Conservation (phyloP, 768 basidiomycete genomes). For the Cystofilobasidium bisporidii region DNA sequence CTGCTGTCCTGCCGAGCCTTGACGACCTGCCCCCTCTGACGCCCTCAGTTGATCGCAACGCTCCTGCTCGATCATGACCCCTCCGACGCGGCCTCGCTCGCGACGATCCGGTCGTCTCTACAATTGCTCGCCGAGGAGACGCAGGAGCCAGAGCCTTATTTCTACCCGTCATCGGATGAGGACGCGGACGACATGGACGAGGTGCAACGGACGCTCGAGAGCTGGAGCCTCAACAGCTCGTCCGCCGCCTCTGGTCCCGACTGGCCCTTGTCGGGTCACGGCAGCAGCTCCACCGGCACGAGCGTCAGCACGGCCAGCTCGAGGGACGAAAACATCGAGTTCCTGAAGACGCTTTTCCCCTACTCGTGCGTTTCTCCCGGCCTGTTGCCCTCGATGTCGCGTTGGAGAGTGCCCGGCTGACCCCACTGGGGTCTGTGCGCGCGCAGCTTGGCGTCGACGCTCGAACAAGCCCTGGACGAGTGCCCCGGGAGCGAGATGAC, state of each 20-base stretch:
- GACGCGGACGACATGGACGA: background rate
- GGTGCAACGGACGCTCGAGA: conserved; percentile 6
- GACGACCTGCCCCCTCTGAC: background rate
- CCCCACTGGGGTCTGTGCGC: background rate
- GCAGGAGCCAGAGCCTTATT: background rate
- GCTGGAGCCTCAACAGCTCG: conserved; percentile 10
- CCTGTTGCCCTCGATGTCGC: background rate
- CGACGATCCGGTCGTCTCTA: conserved; percentile 15
- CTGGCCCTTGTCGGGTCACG: background rate
- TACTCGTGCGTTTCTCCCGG: background rate
- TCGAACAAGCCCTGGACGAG: conserved; percentile 10
- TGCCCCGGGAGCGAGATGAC: conserved; percentile 7
- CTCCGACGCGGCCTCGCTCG: conserved; percentile 4
- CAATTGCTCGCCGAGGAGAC: conserved; percentile 7
- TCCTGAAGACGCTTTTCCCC: conserved; percentile 21
- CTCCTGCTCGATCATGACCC: conserved; percentile 17
- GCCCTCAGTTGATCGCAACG: conserved; percentile 15
- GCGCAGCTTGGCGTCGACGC: background rate
- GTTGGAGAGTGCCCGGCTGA: background rate
- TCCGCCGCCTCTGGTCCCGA: background rate
- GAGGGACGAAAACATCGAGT: conserved; percentile 2
- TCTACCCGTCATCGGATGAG: background rate
- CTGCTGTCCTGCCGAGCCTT: background rate
- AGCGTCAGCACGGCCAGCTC: conserved; percentile 1
- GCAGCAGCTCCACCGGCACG: background rate